Percentiles rank a stretch among this genome's conserved stretches.
Conservation (phyloP, 2,329 filamentous ascomycete genomes). For the Colletotrichum limetticola region DNA sequence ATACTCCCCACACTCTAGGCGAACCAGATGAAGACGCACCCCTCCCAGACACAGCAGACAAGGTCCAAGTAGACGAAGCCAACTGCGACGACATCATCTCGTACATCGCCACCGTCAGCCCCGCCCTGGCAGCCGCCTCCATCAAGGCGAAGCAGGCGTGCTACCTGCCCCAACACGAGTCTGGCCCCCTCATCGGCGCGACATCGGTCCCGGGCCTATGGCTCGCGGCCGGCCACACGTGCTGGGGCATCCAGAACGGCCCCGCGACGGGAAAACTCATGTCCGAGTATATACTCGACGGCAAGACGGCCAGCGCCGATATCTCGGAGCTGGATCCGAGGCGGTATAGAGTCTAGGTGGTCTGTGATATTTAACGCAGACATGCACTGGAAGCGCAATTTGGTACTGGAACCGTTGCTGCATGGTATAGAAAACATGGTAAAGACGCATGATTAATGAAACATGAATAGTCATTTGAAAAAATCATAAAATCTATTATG, state of each 20-base stretch:
- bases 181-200: slow-evolving; percentile 79
- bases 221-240: slow-evolving; percentile 91
- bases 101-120: slow-evolving; percentile 75
- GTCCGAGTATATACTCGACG: slow-evolving; percentile 82
- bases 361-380: background rate
- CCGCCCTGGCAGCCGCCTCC: slow-evolving; percentile 74
- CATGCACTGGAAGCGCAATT: background rate
- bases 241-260: slow-evolving; percentile 98
- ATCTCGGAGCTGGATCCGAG: slow-evolving; percentile 75
- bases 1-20: slow-evolving; percentile 46
- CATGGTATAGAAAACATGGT: background rate
- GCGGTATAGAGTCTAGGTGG: slow-evolving; percentile 63
- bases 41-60: slow-evolving; percentile 79
- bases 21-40: slow-evolving; percentile 83
- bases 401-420: no score
- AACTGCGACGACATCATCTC: slow-evolving; percentile 88
- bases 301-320: slow-evolving; percentile 73
- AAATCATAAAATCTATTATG: slow-evolving; percentile 6
- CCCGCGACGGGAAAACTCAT: slow-evolving; percentile 87
- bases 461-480: background rate
- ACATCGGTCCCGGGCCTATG: slow-evolving; percentile 80
- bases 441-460: background rate
- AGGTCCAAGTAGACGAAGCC: slow-evolving; percentile 78
- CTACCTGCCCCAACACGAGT: slow-evolving; percentile 85
- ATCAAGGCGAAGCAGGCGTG: slow-evolving; percentile 86